Percentiles rank a stretch among this genome's conserved stretches.
phyloP scores from a whole-genome alignment of 2,329 filamentous ascomycete genomes.

The Aquanectria penicillioides region DNA sequence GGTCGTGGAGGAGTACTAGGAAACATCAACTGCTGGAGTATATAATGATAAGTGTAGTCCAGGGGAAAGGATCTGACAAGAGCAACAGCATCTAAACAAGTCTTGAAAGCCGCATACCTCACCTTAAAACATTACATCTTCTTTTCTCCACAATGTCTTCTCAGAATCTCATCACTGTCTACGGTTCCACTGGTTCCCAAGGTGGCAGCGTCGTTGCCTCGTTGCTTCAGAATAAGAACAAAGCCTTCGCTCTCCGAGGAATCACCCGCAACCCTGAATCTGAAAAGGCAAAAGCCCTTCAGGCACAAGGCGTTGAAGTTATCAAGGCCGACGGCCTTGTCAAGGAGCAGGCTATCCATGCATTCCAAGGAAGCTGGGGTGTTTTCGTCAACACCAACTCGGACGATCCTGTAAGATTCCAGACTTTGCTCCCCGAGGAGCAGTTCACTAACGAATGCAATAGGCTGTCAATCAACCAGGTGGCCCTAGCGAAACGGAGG shows the following conservation, averaged over 20 bases:
- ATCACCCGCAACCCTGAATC: conserved; percentile 44
- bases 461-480: conserved; percentile 38
- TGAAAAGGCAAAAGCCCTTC: conserved; percentile 41
- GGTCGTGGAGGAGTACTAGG: neutral
- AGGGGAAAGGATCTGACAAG: conserved; percentile 17
- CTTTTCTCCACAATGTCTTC: conserved; percentile 32
- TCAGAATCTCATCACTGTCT: conserved; percentile 44
- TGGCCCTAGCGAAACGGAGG: conserved; percentile 46
- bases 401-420: conserved; percentile 41
- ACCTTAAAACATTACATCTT: neutral
- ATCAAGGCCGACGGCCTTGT: conserved; percentile 43
- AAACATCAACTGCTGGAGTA: conserved; percentile 10
- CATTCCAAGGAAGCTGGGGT: conserved; percentile 46
- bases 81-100: conserved; percentile 17
- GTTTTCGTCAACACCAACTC: conserved; percentile 48
- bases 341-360: conserved; percentile 36
- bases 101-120: no score
- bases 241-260: conserved; percentile 40
- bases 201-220: conserved; percentile 45
- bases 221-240: conserved; percentile 43
- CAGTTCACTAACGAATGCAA: conserved; percentile 18
- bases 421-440: neutral
- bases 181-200: conserved; percentile 45
- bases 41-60: conserved; percentile 21
- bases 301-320: conserved; percentile 41